Evolutionary conservation across 2,329 filamentous ascomycete species (phyloP).

Genomic region (Diaporthe destruens): DNA sequence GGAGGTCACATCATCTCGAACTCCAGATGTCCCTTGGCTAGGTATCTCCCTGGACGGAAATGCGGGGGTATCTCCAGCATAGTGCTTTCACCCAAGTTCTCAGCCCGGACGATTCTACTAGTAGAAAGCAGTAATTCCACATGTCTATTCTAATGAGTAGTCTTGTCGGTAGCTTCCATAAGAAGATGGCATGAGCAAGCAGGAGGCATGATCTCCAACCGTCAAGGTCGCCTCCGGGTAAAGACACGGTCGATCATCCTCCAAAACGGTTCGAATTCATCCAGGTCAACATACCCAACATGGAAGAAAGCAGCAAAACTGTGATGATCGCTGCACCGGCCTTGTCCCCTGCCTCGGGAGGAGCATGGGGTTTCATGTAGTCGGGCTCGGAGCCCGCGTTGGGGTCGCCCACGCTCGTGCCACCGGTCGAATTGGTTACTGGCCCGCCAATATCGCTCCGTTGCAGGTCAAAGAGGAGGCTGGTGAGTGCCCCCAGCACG

Average conservation of each 20-base stretch:
- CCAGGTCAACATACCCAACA: constrained; percentile 54
- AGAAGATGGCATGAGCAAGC: neutral
- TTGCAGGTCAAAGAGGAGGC: constrained; percentile 54
- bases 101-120: neutral
- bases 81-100: neutral
- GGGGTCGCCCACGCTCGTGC: constrained; percentile 53
- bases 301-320: constrained; percentile 49
- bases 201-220: neutral
- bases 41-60: too few species aligned
- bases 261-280: constrained; percentile 47
- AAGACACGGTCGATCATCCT: neutral
- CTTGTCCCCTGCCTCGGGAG: constrained; percentile 51
- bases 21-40: too few species aligned
- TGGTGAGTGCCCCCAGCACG: constrained; percentile 62
- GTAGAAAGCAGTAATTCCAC: too few species aligned
- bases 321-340: constrained; percentile 59
- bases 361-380: constrained; percentile 19
- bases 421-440: constrained; percentile 58
- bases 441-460: constrained; percentile 43
- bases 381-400: constrained; percentile 46
- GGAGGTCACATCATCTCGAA: neutral
- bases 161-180: neutral
- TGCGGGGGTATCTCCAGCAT: too few species aligned
- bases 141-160: neutral
- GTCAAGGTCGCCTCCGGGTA: neutral